Conservation (phyloP, 331 rosid genomes). For the Arachis monticola region DNA sequence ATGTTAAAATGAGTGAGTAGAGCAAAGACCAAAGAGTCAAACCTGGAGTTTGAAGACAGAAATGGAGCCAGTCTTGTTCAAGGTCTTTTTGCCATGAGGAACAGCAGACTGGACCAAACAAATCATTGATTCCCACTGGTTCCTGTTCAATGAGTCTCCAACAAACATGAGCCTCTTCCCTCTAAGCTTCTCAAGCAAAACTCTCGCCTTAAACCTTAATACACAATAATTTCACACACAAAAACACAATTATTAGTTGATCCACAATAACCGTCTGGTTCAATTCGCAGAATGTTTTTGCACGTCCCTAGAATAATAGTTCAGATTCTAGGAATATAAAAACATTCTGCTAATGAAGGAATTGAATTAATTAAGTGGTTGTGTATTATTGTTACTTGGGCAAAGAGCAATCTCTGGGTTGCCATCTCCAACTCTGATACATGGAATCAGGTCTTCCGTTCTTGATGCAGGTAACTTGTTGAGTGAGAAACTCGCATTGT, state of each 20-base stretch:
- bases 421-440: slow-evolving; percentile 97
- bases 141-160: slow-evolving; percentile 90
- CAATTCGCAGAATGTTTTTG: too few species aligned
- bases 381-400: slow-evolving; percentile 55
- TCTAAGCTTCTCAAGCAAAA: slow-evolving; percentile 82
- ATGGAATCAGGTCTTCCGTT: slow-evolving; percentile 87
- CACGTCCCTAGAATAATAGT: neutral
- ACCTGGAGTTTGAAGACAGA: slow-evolving; percentile 79
- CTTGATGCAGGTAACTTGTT: slow-evolving; percentile 89
- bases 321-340: too few species aligned
- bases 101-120: slow-evolving; percentile 76
- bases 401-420: slow-evolving; percentile 86
- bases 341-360: too few species aligned
- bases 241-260: neutral
- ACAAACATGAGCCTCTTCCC: slow-evolving; percentile 98
- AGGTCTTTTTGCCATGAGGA: slow-evolving; percentile 73
- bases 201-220: slow-evolving; percentile 70
- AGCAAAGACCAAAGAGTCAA: neutral
- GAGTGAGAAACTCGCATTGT: slow-evolving; percentile 77
- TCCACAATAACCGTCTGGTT: too few species aligned
- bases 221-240: neutral
- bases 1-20: too few species aligned
- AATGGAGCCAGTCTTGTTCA: slow-evolving; percentile 74
- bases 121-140: slow-evolving; percentile 97
- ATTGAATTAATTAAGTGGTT: too few species aligned